Base-by-base conservation (phyloP, 2,329 filamentous ascomycete species). In the Dothistroma septosporum region DNA sequence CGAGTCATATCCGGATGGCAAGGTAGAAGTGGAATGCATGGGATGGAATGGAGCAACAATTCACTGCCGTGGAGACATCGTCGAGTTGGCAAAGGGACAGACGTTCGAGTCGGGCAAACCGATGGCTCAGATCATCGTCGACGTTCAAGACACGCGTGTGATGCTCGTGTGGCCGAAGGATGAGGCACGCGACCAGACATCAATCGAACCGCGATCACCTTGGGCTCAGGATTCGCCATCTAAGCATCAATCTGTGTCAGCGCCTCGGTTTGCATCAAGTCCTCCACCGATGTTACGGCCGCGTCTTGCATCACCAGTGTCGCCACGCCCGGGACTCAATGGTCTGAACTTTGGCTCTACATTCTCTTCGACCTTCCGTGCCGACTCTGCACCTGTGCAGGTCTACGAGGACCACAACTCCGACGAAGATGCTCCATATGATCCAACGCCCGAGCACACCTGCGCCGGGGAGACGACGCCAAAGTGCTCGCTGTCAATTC, bases 31-130 rank as follows among this genome's bases (percentile, higher is more conserved):
- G 69, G 83, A 91, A 70, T 99, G 94, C 80, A 85, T 89, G 71
- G 94, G 94, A 22, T 97, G 93, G 93, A 99, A 99, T 75, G 94
- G 94, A 16, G 82, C 94, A 66, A 96, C 91, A 79, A 78, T 99
- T 68, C 92, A 96, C 77, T 97, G 91, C 79, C 89, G 93, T 76
- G 91, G 91, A 59, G 87, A 88, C 67, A 89, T 91, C 2, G 93
- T 90, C 81, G 91, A 96, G 67, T 77, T 99, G 70, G 83, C 81
- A 65, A 97, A 96, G 78, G 91, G 90, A 19, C 92, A 96, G 73
- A 89, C 86, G 54, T 97, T 97, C 76, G 89, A 87, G 52, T 96
- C 92, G 60, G 91, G 96, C 76, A 92, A 92, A 32, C 90, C 92
- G 72, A 86, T 87, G 66, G 87, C 87, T 19, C 92, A 96, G 70